Conservation (phyloP, 2,329 filamentous ascomycete species). For the Hyphodiscus sp. region DNA sequence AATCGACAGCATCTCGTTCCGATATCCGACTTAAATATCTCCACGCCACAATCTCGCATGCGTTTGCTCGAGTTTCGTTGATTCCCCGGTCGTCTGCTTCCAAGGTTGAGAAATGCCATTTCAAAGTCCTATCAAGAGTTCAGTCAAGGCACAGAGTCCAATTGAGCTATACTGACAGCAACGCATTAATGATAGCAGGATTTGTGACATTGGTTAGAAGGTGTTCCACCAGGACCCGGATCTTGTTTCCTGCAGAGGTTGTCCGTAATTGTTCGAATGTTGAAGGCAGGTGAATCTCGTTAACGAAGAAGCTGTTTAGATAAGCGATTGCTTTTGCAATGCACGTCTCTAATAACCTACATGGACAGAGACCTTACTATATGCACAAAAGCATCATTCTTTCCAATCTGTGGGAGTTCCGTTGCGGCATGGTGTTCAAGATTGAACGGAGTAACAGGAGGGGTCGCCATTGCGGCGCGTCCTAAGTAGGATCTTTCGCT, state of each 20-base stretch:
- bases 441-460: neutral
- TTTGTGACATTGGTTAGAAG: constrained; percentile 58
- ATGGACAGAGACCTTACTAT: constrained; percentile 61
- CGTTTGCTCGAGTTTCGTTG: constrained; percentile 61
- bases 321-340: constrained; percentile 3
- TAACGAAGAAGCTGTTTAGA: constrained; percentile 50
- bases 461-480: neutral
- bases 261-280: constrained; percentile 70
- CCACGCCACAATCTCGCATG: constrained; percentile 78
- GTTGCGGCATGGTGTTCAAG: neutral
- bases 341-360: constrained; percentile 34
- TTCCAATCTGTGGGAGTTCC: constrained; percentile 48
- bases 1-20: constrained; percentile 68
- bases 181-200: constrained; percentile 62
- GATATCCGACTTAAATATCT: constrained; percentile 66
- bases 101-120: constrained; percentile 63
- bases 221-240: constrained; percentile 55
- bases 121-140: constrained; percentile 52
- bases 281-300: constrained; percentile 56
- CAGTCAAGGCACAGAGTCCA: neutral
- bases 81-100: constrained; percentile 58
- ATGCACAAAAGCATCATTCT: constrained; percentile 54
- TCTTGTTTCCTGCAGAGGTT: constrained; percentile 53
- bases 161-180: constrained; percentile 51
- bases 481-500: neutral